Evolutionary conservation across 164 flowering plant genomes (phyloP).

Genomic region (Chloranthus sessilifolius): DNA sequence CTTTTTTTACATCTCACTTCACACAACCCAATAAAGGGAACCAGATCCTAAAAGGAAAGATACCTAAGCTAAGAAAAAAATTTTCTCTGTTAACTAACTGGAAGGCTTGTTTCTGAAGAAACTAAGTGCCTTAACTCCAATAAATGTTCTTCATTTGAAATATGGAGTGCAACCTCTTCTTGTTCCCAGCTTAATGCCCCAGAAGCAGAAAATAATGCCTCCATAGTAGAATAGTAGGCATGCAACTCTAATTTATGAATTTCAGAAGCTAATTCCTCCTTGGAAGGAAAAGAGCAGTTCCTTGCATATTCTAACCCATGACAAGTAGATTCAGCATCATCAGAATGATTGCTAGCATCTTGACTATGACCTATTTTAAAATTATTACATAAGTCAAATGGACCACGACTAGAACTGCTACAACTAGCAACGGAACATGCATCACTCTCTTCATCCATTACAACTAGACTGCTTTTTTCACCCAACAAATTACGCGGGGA

Average conservation of each 20-base stretch:
- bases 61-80: too few species aligned
- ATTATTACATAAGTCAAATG: constrained; percentile 13
- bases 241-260: constrained; percentile 74
- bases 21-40: too few species aligned
- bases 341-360: too few species aligned
- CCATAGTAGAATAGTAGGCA: constrained; percentile 73
- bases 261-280: constrained; percentile 36
- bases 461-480: constrained; percentile 37
- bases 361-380: constrained; percentile 21
- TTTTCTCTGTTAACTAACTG: too few species aligned
- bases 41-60: too few species aligned
- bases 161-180: constrained; percentile 57
- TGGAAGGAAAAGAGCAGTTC: too few species aligned
- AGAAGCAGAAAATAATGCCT: constrained; percentile 62
- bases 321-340: too few species aligned
- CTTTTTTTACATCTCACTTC: too few species aligned
- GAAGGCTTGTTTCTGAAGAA: too few species aligned
- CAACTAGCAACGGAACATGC: constrained; percentile 78
- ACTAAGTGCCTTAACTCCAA: too few species aligned
- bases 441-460: constrained; percentile 34
- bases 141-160: too few species aligned
- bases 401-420: constrained; percentile 32
- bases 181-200: constrained; percentile 91
- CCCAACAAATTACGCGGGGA: constrained; percentile 34
- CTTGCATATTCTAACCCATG: too few species aligned